These are phyloP conservation scores for Fusarium bulbicola DNA, from an alignment of 2,329 filamentous ascomycete species.

Conservation along the genomic window DNA sequence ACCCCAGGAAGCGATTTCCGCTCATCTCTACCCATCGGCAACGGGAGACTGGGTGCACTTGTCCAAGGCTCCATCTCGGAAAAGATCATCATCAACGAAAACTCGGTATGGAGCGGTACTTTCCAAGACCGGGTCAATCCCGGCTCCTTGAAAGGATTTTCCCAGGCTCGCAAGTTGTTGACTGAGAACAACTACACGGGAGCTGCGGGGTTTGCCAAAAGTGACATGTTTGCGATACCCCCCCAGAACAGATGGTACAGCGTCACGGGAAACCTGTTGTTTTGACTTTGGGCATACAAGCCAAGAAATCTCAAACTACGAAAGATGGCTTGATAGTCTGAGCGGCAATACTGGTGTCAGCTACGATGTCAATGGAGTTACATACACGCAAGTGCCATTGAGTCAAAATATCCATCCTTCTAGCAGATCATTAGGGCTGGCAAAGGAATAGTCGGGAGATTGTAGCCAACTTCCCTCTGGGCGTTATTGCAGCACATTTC, in stretches of 20 bases:
- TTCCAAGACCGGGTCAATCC: background rate
- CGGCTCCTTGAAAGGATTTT: background rate
- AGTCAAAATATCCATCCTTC: rapidly evolving
- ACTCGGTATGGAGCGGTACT: background rate
- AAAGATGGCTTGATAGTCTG: background rate
- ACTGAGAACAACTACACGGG: background rate
- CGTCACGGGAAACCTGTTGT: background rate
- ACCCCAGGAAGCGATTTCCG: background rate
- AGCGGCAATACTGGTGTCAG: background rate
- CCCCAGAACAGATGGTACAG: background rate
- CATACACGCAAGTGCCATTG: background rate
- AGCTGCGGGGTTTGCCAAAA: background rate
- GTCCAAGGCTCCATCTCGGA: background rate
- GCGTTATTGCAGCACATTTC: background rate
- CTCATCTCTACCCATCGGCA: rapidly evolving
- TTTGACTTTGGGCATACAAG: background rate
- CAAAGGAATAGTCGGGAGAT: background rate
- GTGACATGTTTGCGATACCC: background rate
- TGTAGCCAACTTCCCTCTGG: background rate
- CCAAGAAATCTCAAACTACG: background rate
- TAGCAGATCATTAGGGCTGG: background rate
- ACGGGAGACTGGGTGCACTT: background rate
- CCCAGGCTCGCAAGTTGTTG: background rate
- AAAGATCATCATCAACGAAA: background rate
- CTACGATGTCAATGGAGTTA: background rate